Base-by-base conservation (phyloP, 2,329 filamentous ascomycete genomes). In the Botryotinia calthae region DNA sequence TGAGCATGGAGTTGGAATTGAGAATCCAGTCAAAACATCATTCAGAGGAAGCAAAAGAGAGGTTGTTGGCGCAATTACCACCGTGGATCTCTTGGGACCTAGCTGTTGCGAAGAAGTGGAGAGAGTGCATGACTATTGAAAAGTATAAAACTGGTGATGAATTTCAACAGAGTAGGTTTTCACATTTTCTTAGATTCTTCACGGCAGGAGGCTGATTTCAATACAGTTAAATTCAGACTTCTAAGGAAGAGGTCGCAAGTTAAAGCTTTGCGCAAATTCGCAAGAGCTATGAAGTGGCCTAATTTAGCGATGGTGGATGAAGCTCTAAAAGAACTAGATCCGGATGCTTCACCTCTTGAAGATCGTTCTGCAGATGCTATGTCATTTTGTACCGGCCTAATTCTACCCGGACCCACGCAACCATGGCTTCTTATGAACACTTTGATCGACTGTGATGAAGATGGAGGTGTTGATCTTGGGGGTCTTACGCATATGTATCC, bases 381-480 rank as follows among this genome's bases (percentile, higher is more conserved):
- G 87, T 91, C 92, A 10, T 94, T 92, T 83, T 93, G 94, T 78
- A 92, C 90, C 54, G 91, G 91, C 6, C 86, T 94, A 22, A 87
- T 94, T 51, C 82, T 94, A 5, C 92, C 92, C 14, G 92, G 92
- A 18, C 86, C 87, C 6, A 89, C 88, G 0, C 88, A 93, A 63
- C 90, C 91, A 4, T 94, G 92, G 82, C 86, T 93, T 54, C 89
- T 93, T 63, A 94, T 94, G 90, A 94, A 93, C 79, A 88, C 91
- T 6, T 85, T 94, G 61, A 89, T 94, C 75, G 92, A 94, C 80
- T 88, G 92, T 77, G 91, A 94, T 78, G 89, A 89, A 2, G 91
- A 93, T 79, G 86, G 86, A 6, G 89, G 89, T 4, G 89, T 88
- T 8, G 84, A 89, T 12, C 86, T 94, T 25, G 89, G 89, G 18